These are phyloP conservation scores for Fraxinus quadrangulata DNA, from an alignment of 257 asterid genomes.

Conservation along the genomic window DNA sequence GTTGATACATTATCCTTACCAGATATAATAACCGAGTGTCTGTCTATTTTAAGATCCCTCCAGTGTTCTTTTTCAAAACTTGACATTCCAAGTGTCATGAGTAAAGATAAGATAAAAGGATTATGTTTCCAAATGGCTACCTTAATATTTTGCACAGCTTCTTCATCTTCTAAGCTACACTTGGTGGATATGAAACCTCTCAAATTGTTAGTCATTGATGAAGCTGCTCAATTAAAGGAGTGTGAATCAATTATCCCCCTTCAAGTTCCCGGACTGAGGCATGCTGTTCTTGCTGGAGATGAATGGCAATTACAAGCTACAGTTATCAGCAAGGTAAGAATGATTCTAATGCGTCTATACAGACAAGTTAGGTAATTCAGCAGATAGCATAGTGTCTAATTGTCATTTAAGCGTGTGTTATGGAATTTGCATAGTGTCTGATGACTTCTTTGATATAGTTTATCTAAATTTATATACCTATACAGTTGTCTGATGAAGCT, in stretches of 20 bases:
- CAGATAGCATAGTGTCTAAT: background rate
- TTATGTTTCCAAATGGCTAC: conserved; percentile 49
- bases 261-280: conserved; percentile 44
- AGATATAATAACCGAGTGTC: conserved; percentile 29
- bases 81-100: conserved; percentile 30
- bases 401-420: too few relatives aligned
- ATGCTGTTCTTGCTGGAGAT: conserved; percentile 58
- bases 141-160: conserved; percentile 58
- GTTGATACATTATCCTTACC: conserved; percentile 23
- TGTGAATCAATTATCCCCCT: conserved; percentile 58
- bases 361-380: background rate
- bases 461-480: background rate
- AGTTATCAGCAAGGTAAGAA: conserved; percentile 50
- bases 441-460: background rate
- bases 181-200: conserved; percentile 34
- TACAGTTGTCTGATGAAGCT: conserved; percentile 47
- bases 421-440: background rate
- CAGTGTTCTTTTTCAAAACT: conserved; percentile 32
- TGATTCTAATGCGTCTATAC: background rate
- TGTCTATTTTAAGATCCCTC: conserved; percentile 34
- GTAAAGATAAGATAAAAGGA: background rate
- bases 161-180: conserved; percentile 48
- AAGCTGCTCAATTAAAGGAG: conserved; percentile 67
- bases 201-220: conserved; percentile 52
- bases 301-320: conserved; percentile 58